Evolutionary conservation across 495 filamentous ascomycete species (phyloP), one percentile per base, ranked within the genome.

Genomic region (Neurospora tetrasperma): DNA sequence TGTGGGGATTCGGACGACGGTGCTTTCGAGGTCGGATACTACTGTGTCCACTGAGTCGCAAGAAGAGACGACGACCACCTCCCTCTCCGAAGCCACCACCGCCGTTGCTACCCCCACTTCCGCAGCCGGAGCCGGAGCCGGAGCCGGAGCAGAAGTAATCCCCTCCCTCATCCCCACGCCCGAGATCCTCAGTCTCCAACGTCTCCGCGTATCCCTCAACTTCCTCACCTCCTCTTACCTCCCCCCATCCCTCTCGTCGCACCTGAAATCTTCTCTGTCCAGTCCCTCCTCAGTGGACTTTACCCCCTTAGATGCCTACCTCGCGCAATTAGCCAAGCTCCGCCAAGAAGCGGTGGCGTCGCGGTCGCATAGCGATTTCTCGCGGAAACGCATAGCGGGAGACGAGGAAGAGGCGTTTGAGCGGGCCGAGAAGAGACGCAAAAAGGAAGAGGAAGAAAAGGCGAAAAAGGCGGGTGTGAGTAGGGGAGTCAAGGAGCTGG

Each of bases 151-250:
- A 9, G 71, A 86, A 48, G 77, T 76, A 20, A 74, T 84, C 2
- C 77, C 77, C 4, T 84, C 86, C 9, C 86, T 88, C 31, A 80
- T 78, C 14, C 81, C 85, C 18, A 81, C 88, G 0, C 82, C 85
- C 6, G 82, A 87, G 42, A 79, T 94, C 44, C 70, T 85, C 5
- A 82, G 85, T 31, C 85, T 96, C 3, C 90, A 94, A 44, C 88
- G 92, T 40, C 83, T 97, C 39, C 90, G 90, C 59, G 91, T 89
- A 0, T 89, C 93, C 3, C 83, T 96, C 43, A 82, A 86, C n/a
- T 97, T 94, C 81, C 86, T 99, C 71, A 87, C 88, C 72, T 85
- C 90, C 3, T 86, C 87, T 69, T 98, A 97, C 80, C 72, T 97
- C 5, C 80, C 92, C 0, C 72, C 84, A 0, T 41, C 82, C 2